Conservation (phyloP, 805 yeast species). For the Danielia reshetovae region DNA sequence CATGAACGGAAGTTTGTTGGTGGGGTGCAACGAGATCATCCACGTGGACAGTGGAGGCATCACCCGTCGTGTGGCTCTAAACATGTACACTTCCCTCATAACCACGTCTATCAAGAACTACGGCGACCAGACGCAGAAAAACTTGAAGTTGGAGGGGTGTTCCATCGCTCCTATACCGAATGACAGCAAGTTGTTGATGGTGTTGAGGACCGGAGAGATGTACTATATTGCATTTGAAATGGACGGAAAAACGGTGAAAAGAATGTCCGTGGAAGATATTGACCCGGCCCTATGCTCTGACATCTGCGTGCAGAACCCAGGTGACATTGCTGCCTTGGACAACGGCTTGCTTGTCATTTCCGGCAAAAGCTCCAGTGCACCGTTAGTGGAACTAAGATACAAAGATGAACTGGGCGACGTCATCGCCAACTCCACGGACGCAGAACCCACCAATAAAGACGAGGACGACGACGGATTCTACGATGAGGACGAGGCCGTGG, state of each 20-base stretch:
- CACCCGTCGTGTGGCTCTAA: constrained; percentile 57
- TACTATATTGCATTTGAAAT: constrained; percentile 34
- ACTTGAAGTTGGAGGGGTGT: constrained; percentile 55
- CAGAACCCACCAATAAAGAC: constrained; percentile 21
- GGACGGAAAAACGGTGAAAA: constrained; percentile 41
- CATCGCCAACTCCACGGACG: constrained; percentile 1
- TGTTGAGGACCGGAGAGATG: constrained; percentile 31
- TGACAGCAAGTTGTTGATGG: constrained; percentile 31
- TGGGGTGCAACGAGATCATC: constrained; percentile 75
- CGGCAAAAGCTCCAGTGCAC: constrained; percentile 56
- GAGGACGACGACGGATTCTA: constrained; percentile 46
- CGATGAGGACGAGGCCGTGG: constrained; percentile 22
- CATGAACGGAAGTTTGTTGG: constrained; percentile 59
- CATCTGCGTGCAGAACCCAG: constrained; percentile 35
- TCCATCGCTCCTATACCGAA: constrained; percentile 31
- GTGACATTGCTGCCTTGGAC: constrained; percentile 39
- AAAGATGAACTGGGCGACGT: constrained; percentile 3
- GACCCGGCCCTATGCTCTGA: constrained; percentile 25
- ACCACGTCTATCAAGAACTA: constrained; percentile 35
- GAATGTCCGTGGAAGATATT: constrained; percentile 28
- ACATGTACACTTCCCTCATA: constrained; percentile 43
- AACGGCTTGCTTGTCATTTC: constrained; percentile 53
- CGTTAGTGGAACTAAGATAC: constrained; percentile 43
- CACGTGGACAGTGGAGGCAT: constrained; percentile 81
- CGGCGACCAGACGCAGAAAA: constrained; percentile 46